Evolutionary conservation across 192 early-diverging fungal genomes (phyloP).

Genomic region (Diversispora epigaea): DNA sequence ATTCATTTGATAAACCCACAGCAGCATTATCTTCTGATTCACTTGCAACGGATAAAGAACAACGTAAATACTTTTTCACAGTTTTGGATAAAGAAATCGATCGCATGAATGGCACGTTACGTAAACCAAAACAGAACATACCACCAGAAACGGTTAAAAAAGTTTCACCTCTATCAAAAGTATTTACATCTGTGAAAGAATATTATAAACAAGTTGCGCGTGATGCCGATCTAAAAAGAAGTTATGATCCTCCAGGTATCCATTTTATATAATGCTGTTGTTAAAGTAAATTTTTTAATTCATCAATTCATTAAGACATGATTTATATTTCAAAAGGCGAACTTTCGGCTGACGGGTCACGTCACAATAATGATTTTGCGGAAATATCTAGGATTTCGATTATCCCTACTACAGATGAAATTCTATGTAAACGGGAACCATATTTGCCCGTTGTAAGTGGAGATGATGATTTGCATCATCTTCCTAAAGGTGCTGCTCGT

Average conservation of each 20-base stretch:
- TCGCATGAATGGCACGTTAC: neutral
- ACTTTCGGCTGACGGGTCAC: constrained; percentile 37
- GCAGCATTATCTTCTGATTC: neutral
- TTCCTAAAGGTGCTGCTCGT: constrained; percentile 45
- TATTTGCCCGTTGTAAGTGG: constrained; percentile 46
- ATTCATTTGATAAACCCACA: neutral
- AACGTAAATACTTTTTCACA: constrained; percentile 12
- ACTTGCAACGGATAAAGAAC: neutral
- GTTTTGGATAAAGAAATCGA: constrained; percentile 18
- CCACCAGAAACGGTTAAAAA: no score
- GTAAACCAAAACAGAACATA: no score
- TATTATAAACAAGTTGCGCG: no score
- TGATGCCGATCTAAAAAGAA: neutral
- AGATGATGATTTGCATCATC: constrained; percentile 47
- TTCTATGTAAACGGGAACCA: constrained; percentile 38
- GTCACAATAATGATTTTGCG: constrained; percentile 57
- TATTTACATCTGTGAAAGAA: no score
- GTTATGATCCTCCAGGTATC: constrained; percentile 14
- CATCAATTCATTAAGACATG: no score
- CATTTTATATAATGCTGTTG: neutral
- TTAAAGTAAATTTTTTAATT: no score
- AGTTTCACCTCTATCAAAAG: no score
- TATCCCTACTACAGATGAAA: constrained; percentile 57
- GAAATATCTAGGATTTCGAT: constrained; percentile 49
- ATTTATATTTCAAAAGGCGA: constrained; percentile 22